These are phyloP conservation scores for Hirsutella rhossiliensis DNA, from an alignment of 2,329 filamentous ascomycete species.

Conservation along the genomic window DNA sequence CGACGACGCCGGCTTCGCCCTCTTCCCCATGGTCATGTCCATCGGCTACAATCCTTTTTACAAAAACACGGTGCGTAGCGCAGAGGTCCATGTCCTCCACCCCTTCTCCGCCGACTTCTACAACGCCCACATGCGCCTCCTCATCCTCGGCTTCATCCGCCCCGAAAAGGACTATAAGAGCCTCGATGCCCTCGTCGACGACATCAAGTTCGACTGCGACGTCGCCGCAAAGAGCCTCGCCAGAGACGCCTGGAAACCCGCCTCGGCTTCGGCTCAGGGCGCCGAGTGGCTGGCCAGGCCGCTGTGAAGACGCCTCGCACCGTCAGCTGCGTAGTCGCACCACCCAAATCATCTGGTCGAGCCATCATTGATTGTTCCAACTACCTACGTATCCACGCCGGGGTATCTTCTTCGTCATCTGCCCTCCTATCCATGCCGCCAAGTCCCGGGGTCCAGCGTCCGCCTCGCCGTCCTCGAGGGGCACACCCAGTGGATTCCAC, in stretches of 20 bases:
- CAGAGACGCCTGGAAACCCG: slow-evolving; percentile 47
- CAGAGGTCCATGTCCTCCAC: slow-evolving; percentile 84
- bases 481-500: neutral
- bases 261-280: slow-evolving; percentile 16
- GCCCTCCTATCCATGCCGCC: no score
- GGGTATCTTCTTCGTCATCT: neutral
- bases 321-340: neutral
- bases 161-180: slow-evolving; percentile 81
- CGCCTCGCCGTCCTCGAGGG: no score
- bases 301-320: slow-evolving; percentile 3
- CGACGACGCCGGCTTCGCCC: slow-evolving; percentile 11
- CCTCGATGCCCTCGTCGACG: slow-evolving; percentile 70
- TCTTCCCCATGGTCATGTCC: slow-evolving; percentile 84
- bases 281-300: slow-evolving; percentile 26
- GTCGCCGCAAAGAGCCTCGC: slow-evolving; percentile 65
- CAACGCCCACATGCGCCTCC: slow-evolving; percentile 61
- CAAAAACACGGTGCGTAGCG: slow-evolving; percentile 75
- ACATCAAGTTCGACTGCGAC: slow-evolving; percentile 81
- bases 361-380: neutral
- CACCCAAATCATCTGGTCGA: neutral
- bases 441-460: no score
- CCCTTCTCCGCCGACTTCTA: slow-evolving; percentile 76
- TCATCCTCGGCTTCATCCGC: slow-evolving; percentile 78
- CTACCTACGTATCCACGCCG: neutral
- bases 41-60: slow-evolving; percentile 98